Percentiles rank a stretch among this genome's conserved stretches.
Evolutionary conservation across 768 basidiomycete species (phyloP).

Genomic region (Xanthoconium purpureum): DNA sequence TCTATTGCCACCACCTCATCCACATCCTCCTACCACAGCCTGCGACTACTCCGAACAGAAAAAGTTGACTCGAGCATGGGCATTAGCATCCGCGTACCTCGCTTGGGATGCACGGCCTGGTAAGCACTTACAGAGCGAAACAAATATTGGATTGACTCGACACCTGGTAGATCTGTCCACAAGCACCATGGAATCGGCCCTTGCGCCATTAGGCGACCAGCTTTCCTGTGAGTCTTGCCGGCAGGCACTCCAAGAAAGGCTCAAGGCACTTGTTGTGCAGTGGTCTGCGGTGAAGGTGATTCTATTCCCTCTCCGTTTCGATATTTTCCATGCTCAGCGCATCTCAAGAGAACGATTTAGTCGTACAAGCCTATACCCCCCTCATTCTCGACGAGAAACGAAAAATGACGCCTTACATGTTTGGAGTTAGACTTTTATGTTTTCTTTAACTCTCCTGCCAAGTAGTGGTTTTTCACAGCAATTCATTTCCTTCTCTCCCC

Average conservation of each 20-base stretch:
- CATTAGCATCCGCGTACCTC: constrained; percentile 76
- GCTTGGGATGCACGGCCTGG: constrained; percentile 83
- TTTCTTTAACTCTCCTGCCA: neutral
- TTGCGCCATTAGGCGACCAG: constrained; percentile 67
- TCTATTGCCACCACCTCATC: constrained; percentile 68
- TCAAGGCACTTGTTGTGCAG: constrained; percentile 65
- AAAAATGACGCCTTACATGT: neutral
- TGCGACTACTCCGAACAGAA: constrained; percentile 80
- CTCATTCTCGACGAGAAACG: too few species aligned
- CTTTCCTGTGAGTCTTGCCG: constrained; percentile 69
- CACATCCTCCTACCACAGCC: constrained; percentile 63
- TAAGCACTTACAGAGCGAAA: constrained; percentile 31
- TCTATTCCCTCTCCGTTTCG: neutral
- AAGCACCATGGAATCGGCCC: constrained; percentile 65
- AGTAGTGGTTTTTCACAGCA: neutral
- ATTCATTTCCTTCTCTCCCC: neutral
- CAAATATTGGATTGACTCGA: neutral
- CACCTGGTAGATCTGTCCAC: constrained; percentile 63
- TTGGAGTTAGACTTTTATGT: neutral
- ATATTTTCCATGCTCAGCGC: constrained; percentile 5
- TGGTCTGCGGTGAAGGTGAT: constrained; percentile 78
- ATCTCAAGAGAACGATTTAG: constrained; percentile 55
- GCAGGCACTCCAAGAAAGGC: constrained; percentile 56
- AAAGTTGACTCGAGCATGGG: constrained; percentile 77
- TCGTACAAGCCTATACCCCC: constrained; percentile 4